A percentile compares a stretch with the other conserved stretches of the same genome.
These are phyloP conservation scores for Eimeria falciformis DNA, from an alignment of 169 alveolate genomes.

Conservation along the genomic window DNA sequence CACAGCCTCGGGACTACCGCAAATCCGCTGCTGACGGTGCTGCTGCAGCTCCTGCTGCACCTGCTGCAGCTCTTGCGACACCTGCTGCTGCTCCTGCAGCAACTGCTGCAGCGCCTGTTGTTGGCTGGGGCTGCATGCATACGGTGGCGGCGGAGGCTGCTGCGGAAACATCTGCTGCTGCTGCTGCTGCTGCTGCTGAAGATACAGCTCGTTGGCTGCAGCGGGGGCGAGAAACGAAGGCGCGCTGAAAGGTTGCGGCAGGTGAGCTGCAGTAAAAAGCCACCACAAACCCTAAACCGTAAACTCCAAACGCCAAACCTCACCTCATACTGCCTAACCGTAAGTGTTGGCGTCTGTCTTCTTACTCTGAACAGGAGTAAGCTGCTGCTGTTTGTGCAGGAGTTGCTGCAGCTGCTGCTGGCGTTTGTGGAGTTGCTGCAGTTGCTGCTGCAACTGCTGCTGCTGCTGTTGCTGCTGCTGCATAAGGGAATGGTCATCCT, in stretches of 20 bases:
- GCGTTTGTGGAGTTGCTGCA: constrained; percentile 21
- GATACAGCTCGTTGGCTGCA: constrained; percentile 59
- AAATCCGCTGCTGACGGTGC: constrained; percentile 40
- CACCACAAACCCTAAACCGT: background rate
- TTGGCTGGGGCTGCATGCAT: constrained; percentile 43
- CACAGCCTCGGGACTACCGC: constrained; percentile 20
- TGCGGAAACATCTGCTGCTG: constrained; percentile 60
- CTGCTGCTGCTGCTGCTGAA: constrained; percentile 44
- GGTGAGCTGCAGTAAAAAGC: constrained; percentile 19
- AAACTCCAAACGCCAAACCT: background rate
- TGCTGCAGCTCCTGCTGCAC: constrained; percentile 54
- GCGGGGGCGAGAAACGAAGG: constrained; percentile 20
- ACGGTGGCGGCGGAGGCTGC: constrained; percentile 64
- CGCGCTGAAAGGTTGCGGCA: constrained; percentile 53
- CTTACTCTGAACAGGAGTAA: constrained; percentile 24
- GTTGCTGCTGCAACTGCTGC: constrained; percentile 2
- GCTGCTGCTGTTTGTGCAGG: constrained; percentile 31
- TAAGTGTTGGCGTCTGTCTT: background rate
- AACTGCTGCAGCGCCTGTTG: constrained; percentile 57
- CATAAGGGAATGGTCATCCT: background rate
- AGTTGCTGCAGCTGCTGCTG: constrained; percentile 61
- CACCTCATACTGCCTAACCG: background rate
- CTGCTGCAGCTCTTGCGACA: constrained; percentile 49
- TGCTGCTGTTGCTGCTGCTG: constrained; percentile 41
- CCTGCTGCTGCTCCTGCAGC: constrained; percentile 51